Evolutionary conservation across 2,329 filamentous ascomycete genomes (phyloP), one percentile per base, ranked within the genome.

Genomic region (Immersiporthe knoxdaviesiana): DNA sequence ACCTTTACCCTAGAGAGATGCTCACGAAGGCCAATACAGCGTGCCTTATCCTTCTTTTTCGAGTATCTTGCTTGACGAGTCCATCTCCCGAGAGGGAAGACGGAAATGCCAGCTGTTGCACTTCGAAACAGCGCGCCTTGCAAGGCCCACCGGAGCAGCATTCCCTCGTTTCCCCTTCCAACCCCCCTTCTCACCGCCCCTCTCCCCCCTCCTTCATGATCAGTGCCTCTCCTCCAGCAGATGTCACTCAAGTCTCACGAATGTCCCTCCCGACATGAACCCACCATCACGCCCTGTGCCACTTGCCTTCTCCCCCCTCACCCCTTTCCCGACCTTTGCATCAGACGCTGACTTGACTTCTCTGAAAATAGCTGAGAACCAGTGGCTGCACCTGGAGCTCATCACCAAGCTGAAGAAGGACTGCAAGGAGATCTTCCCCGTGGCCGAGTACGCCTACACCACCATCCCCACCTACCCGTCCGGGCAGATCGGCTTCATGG

Each of bases 401-500:
- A 99, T 99, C 84, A 89, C 90, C 80, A 89, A 95, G 84, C 91
- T 99, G 78, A 97, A 97, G 90, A 94, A 97, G 88, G 89, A 94
- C 79, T 97, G 95, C 91, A 91, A 91, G 82, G 91, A 96, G 82
- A 92, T 99, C 82, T 99, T 99, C 91, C 94, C 96, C 74, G 92
- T 93, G 72, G 96, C 92, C 81, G 96, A 99, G 85, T 99, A 98
- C 85, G 96, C 92, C 76, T 99, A 97, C 89, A 98, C 95, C 78
- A 98, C 95, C 77, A 99, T 99, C 82, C 96, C 96, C 70, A 99
- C 96, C 79, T 99, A 99, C 87, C 96, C 96, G 74, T 97, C 93
- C 68, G 96, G 96, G 80, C 96, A 99, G 86, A 99, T 99, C 78
- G 96, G 96, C 80, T 99, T 99, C 91, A 97, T 99, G 94, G 93